Evolutionary conservation across 257 asterid genomes (phyloP).

Genomic region (Fraxinus americana): DNA sequence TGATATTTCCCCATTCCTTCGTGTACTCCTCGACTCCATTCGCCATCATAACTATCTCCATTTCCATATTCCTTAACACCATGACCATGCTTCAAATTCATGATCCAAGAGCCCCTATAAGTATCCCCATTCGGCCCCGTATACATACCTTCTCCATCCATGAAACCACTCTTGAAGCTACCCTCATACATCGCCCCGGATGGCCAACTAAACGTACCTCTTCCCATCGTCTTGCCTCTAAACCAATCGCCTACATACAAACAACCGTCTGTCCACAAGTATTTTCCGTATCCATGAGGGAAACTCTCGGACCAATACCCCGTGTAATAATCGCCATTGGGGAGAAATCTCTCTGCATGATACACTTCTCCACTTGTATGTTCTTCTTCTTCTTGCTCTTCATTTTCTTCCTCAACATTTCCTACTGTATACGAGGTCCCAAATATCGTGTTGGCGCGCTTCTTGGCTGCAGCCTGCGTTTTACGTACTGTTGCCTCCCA

Average conservation of each 20-base stretch:
- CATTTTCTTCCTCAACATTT: slow-evolving; percentile 39
- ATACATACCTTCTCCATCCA: slow-evolving; percentile 90
- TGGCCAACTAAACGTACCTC: slow-evolving; percentile 83
- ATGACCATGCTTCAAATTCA: slow-evolving; percentile 76
- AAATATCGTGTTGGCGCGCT: slow-evolving; percentile 80
- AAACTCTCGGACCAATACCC: slow-evolving; percentile 77
- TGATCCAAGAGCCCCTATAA: slow-evolving; percentile 78
- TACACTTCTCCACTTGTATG: slow-evolving; percentile 63
- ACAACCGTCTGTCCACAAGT: slow-evolving; percentile 95
- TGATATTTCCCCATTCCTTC: slow-evolving; percentile 74
- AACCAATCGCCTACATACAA: slow-evolving; percentile 90
- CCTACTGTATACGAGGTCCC: slow-evolving; percentile 56
- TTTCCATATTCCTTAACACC: slow-evolving; percentile 70
- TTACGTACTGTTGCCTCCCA: slow-evolving; percentile 93
- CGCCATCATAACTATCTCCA: slow-evolving; percentile 79
- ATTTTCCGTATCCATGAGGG: slow-evolving; percentile 86
- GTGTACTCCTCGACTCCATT: slow-evolving; percentile 80
- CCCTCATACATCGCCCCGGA: slow-evolving; percentile 86
- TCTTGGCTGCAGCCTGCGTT: slow-evolving; percentile 88
- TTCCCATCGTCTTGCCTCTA: slow-evolving; percentile 75
- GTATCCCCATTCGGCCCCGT: slow-evolving; percentile 63
- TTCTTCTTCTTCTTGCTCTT: slow-evolving; percentile 48
- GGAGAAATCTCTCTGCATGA: slow-evolving; percentile 70
- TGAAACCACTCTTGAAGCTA: slow-evolving; percentile 80
- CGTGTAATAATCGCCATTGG: slow-evolving; percentile 83